Conservation (phyloP, 2,329 filamentous ascomycete species). For the Microdochium nivale region DNA sequence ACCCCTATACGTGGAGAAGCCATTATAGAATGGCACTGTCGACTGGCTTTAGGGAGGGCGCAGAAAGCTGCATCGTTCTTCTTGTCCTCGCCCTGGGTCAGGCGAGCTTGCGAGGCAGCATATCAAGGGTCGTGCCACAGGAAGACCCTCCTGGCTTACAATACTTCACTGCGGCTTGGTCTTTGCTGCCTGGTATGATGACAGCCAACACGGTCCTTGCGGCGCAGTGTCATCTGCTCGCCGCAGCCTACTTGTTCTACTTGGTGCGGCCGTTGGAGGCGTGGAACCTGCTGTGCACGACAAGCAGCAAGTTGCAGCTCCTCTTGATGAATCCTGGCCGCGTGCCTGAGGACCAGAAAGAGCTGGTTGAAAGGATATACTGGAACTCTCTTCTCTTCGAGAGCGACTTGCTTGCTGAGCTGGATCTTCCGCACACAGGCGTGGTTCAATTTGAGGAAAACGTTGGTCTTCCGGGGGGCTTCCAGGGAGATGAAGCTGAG, state of each 20-base stretch:
- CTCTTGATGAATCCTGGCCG: constrained; percentile 66
- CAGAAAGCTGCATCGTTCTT: constrained; percentile 75
- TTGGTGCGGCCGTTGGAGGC: constrained; percentile 74
- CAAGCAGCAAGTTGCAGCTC: constrained; percentile 73
- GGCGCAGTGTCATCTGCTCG: constrained; percentile 72
- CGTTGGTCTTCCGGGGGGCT: constrained; percentile 69
- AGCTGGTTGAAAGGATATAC: constrained; percentile 70
- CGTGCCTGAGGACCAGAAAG: constrained; percentile 60
- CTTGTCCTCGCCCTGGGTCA: constrained; percentile 71
- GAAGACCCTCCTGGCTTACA: constrained; percentile 67
- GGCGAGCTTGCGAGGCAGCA: constrained; percentile 67
- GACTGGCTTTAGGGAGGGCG: constrained; percentile 67
- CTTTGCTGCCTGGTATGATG: constrained; percentile 68
- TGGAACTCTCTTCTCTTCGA: constrained; percentile 80
- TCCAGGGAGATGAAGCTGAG: constrained; percentile 60
- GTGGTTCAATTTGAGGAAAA: constrained; percentile 77
- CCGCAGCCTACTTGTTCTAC: constrained; percentile 76
- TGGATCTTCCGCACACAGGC: constrained; percentile 75
- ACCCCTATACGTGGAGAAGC: constrained; percentile 69
- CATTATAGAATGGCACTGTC: constrained; percentile 70
- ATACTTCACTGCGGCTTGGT: constrained; percentile 77
- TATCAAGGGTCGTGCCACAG: constrained; percentile 59
- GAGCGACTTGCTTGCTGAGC: constrained; percentile 69
- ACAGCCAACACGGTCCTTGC: constrained; percentile 70
- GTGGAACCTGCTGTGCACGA: constrained; percentile 72